Evolutionary conservation across 106 monocot genomes (phyloP).

Genomic region (Dioscorea dumetorum): DNA sequence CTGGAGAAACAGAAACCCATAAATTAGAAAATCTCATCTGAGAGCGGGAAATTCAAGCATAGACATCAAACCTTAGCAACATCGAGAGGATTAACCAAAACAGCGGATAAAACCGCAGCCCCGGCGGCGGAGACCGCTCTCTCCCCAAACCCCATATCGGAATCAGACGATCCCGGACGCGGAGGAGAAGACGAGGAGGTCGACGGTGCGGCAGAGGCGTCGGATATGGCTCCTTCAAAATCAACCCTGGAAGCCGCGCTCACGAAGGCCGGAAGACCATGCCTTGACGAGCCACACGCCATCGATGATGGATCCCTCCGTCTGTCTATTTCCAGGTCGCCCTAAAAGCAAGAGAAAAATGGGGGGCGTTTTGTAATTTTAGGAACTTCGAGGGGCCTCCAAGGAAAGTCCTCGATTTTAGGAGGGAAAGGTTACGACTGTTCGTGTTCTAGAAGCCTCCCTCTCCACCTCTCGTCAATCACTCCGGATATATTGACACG

Average conservation of each 20-base stretch:
- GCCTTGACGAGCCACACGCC: conserved; percentile 6
- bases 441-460: no score
- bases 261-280: conserved; percentile 31
- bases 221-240: conserved; percentile 23
- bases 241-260: conserved; percentile 53
- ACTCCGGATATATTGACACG: no score
- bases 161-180: conserved; percentile 17
- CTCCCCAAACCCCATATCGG: conserved; percentile 54
- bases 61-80: conserved; percentile 63
- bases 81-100: conserved; percentile 92
- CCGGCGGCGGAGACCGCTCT: conserved; percentile 80
- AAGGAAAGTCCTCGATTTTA: no score
- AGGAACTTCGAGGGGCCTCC: no score
- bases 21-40: no score
- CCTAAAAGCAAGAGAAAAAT: no score
- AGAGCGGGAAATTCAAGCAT: no score
- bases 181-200: neutral
- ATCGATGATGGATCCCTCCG: no score
- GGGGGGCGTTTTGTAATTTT: no score
- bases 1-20: conserved; percentile 27
- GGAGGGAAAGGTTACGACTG: no score
- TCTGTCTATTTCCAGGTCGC: no score
- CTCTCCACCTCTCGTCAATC: no score
- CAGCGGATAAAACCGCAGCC: conserved; percentile 79
- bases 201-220: conserved; percentile 11